phyloP scores from a whole-genome alignment of 257 asterid genomes.

The Salvia splendens region DNA sequence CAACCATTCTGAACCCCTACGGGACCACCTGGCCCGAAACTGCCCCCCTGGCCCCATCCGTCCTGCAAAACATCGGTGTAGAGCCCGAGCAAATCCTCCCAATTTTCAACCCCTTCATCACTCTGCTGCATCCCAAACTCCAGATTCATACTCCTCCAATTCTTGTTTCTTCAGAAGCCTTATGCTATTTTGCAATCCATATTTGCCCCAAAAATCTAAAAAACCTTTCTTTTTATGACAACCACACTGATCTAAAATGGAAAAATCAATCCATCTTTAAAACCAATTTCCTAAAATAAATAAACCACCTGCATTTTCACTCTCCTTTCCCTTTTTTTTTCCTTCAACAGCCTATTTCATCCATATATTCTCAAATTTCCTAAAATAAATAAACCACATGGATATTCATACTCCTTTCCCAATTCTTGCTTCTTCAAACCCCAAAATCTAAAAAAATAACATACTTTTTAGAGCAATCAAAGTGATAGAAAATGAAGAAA shows the following conservation, averaged over 20 bases:
- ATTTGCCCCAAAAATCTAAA: constrained; percentile 6
- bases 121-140: constrained; percentile 49
- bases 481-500: constrained; percentile 5
- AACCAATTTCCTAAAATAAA: constrained; percentile 7
- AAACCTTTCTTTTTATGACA: background rate
- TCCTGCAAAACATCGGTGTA: constrained; percentile 40
- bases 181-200: constrained; percentile 17
- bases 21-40: background rate
- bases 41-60: constrained; percentile 8
- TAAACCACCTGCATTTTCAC: too few species aligned
- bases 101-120: constrained; percentile 28
- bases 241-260: constrained; percentile 22
- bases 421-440: too few species aligned
- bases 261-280: constrained; percentile 13
- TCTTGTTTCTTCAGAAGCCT: background rate
- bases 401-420: too few species aligned
- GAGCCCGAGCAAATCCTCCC: constrained; percentile 48
- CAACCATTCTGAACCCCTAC: background rate
- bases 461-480: background rate
- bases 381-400: too few species aligned
- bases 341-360: too few species aligned
- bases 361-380: too few species aligned
- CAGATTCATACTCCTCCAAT: constrained; percentile 45
- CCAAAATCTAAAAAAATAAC: too few species aligned
- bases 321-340: too few species aligned